phyloP scores from a whole-genome alignment of 208 protist genomes.

The Trichomonas vaginalis region DNA sequence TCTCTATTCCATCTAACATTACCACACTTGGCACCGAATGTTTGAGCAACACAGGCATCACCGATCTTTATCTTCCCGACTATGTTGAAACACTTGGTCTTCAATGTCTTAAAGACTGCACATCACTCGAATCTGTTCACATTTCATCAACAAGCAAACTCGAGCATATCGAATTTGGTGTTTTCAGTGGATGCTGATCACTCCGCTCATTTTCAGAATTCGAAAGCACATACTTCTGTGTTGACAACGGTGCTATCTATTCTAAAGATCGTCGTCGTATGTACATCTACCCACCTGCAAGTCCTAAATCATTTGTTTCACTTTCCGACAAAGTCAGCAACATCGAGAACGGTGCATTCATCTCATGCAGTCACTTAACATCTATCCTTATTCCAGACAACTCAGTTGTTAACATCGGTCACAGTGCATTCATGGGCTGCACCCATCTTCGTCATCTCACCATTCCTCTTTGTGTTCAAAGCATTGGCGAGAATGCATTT shows the following conservation, averaged over 20 bases:
- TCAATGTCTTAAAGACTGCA: not conserved
- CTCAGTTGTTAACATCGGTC: not conserved
- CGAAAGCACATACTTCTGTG: not conserved
- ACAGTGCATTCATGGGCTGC: not conserved
- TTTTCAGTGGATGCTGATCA: not conserved
- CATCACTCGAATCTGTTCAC: not conserved
- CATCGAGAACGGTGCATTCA: not conserved
- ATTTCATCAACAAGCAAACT: not conserved
- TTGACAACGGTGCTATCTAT: not conserved
- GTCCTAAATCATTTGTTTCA: not conserved
- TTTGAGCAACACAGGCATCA: not conserved
- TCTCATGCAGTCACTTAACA: not conserved
- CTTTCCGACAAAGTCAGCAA: not conserved
- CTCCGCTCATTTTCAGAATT: not conserved
- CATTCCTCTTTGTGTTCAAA: not conserved
- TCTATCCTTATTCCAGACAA: not conserved
- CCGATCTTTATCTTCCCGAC: not conserved
- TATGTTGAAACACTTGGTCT: not conserved
- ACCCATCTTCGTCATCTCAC: not conserved
- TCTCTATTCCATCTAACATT: not conserved
- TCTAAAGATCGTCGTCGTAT: not conserved
- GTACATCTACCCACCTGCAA: not conserved
- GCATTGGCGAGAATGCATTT: not conserved
- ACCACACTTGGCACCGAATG: not conserved
- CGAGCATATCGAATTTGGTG: not conserved